Conservation (phyloP, 2,329 filamentous ascomycete genomes). For the Ophiostoma pallidulum region DNA sequence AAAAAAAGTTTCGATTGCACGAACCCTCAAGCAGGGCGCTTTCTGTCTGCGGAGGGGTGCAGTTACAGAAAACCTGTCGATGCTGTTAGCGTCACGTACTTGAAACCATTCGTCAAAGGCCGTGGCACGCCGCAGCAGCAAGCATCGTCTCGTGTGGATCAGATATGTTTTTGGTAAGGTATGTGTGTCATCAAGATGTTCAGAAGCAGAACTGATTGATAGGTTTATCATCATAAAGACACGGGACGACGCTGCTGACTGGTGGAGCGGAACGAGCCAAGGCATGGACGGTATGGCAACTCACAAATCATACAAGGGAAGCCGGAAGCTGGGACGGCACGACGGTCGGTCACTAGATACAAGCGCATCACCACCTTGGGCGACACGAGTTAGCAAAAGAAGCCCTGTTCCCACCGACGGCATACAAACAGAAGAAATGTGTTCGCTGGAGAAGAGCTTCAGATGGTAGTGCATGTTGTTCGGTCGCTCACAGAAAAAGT, state of each 20-base stretch:
- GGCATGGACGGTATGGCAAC: neutral
- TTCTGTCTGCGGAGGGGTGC: too few relatives aligned
- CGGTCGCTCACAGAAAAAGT: conserved; percentile 45
- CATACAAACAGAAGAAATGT: neutral
- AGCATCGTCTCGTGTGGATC: conserved; percentile 14
- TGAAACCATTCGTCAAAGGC: too few relatives aligned
- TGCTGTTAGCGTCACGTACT: neutral
- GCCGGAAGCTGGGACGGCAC: neutral
- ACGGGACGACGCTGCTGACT: conserved; percentile 11
- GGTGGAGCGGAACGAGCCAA: neutral
- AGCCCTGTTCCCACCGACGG: neutral
- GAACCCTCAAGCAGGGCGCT: too few relatives aligned
- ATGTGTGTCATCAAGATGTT: conserved; percentile 55
- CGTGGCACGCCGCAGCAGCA: conserved; percentile 2
- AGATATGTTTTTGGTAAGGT: conserved; percentile 43
- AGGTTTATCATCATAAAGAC: conserved; percentile 55
- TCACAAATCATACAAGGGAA: neutral
- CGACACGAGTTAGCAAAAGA: conserved; percentile 5
- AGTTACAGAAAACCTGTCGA: neutral
- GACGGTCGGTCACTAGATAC: neutral
- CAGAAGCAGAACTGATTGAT: conserved; percentile 66
- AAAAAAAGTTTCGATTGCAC: too few relatives aligned
- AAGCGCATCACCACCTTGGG: conserved; percentile 1
- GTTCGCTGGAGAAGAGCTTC: conserved; percentile 31
- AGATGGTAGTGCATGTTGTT: conserved; percentile 75